phyloP scores from a whole-genome alignment of 179 eudicot species.

The Silene vulgaris region DNA sequence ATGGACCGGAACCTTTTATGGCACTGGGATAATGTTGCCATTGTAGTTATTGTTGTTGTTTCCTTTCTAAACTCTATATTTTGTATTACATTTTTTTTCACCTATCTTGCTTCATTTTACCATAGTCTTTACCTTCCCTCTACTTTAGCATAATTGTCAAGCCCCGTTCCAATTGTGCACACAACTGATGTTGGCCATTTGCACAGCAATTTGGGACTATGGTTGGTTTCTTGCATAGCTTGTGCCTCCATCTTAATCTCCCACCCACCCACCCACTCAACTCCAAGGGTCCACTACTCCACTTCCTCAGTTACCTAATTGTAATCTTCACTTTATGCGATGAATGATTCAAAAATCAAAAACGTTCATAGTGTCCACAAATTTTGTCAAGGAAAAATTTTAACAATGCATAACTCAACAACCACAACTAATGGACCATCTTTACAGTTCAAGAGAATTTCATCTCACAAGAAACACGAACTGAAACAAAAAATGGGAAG shows the following conservation, averaged over 20 bases:
- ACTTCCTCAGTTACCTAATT: background rate
- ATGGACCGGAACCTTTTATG: background rate
- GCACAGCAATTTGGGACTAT: background rate
- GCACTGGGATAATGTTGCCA: background rate
- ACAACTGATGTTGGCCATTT: background rate
- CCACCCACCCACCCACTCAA: background rate
- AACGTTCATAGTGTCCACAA: background rate
- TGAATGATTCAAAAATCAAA: constrained; percentile 1
- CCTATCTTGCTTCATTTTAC: background rate
- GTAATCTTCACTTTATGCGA: background rate
- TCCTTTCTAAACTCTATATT: no score
- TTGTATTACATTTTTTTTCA: background rate
- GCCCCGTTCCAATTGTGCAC: background rate
- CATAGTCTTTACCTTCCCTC: background rate
- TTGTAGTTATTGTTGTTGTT: background rate
- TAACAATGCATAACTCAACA: no score
- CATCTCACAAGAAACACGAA: background rate
- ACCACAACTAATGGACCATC: no score
- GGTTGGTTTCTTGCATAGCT: background rate
- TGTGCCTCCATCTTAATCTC: background rate
- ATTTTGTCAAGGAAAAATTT: background rate
- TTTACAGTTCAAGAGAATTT: background rate
- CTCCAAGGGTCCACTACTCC: constrained; percentile 5
- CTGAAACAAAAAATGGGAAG: background rate
- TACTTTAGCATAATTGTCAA: background rate